Percentiles rank a stretch among this genome's conserved stretches.
phyloP scores from a whole-genome alignment of 1,284 basidiomycete species.

The Boletus holoroseus region DNA sequence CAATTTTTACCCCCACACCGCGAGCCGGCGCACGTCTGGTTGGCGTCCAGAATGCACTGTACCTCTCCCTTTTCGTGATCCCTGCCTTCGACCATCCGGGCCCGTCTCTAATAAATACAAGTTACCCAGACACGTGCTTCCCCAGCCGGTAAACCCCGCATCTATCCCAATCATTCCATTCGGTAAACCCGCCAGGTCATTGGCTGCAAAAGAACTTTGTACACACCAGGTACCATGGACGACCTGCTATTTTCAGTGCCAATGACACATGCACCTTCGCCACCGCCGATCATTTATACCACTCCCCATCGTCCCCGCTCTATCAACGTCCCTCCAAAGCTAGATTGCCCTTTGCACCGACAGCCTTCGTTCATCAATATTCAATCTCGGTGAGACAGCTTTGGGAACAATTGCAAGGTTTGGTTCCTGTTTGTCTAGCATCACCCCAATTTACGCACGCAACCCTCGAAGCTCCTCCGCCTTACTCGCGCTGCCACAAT shows the following conservation, averaged over 20 bases:
- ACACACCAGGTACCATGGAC: not conserved
- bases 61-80: not conserved
- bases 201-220: not conserved
- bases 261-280: conserved; percentile 4
- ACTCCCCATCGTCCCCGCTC: conserved; percentile 5
- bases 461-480: not conserved
- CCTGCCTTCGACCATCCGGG: not conserved
- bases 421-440: not conserved
- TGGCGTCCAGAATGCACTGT: not conserved
- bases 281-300: conserved; percentile 10
- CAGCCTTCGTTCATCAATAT: not conserved
- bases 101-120: conserved; percentile 1
- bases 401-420: not conserved
- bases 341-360: not conserved
- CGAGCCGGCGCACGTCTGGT: not conserved
- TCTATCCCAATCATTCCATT: not conserved
- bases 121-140: not conserved
- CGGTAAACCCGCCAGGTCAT: too few species aligned
- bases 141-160: conserved; percentile 4
- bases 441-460: not conserved
- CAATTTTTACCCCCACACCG: not conserved
- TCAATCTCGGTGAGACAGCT: too few species aligned
- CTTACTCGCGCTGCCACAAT: conserved; percentile 9
- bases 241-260: not conserved
- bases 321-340: not conserved